Evolutionary conservation across 305 asterid species (phyloP), one percentile per base, ranked within the genome.

Genomic region (Fraxinus platypoda): DNA sequence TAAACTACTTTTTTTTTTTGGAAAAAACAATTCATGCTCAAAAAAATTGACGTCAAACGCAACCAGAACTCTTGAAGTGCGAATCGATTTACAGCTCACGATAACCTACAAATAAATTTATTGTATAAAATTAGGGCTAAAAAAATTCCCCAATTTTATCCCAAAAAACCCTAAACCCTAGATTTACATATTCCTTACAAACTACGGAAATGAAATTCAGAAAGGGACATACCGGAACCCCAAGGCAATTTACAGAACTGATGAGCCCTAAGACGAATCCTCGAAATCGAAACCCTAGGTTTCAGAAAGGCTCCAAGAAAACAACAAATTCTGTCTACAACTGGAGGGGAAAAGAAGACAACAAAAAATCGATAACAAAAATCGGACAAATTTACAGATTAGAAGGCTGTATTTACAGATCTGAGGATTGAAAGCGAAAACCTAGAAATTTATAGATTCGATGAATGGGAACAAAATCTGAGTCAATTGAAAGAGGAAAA

Each of bases 221-320:
- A 59, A 6, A 49, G 21, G 84, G 31, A 80, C 80, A 7, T 75
- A 87, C 79, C 86, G 64, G 68, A 84, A 43, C 83, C 79, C 84
- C 35, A 81, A 74, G 80, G 37, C 81, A 89, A 88, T 89, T 86
- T 80, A 72, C 78, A 77, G 89, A 87, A 83, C 80, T 82, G 19
- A 77, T 6, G 49, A 74, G 52, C 75, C 75, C 37, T 9, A 76
- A 34, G 80, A 78, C 79, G 34, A 78, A 76, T 57, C 79, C 83
- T 17, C 74, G 84, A 78, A 78, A 37, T 75, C 70, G 77, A 89
- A 86, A 90, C 93, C 90, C 91, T 89, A 86, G 88, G 86, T 85
- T 38, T 31, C 81, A 31, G 82, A 81, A 82, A 49, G 76, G 83
- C 84, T 70, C 74, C 70, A 43, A 70, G 35, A 80, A 62, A 77